Evolutionary conservation across 2,329 filamentous ascomycete species (phyloP).

Genomic region (Colletotrichum horii): DNA sequence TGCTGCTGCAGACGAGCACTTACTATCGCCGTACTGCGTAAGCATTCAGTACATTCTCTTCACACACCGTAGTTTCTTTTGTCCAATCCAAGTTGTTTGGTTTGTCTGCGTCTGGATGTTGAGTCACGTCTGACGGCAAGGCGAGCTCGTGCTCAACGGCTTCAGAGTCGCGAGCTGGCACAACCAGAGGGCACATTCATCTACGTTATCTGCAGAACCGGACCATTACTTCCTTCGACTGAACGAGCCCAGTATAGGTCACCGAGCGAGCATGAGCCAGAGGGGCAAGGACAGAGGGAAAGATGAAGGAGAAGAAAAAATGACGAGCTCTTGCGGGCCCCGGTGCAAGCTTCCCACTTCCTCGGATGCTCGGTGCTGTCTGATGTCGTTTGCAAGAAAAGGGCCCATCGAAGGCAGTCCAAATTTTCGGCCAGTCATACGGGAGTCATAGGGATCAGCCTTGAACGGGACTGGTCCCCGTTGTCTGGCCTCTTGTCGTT

Average conservation of each 20-base stretch:
- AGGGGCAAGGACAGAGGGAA: neutral
- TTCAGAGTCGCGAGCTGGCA: neutral
- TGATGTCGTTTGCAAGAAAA: neutral
- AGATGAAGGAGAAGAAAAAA: neutral
- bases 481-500: conserved; percentile 8
- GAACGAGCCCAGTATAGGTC: too few species aligned
- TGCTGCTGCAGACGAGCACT: neutral
- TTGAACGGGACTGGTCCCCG: neutral
- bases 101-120: neutral
- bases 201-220: neutral
- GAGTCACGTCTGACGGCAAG: neutral
- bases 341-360: neutral
- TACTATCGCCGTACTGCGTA: neutral
- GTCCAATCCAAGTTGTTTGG: neutral
- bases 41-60: neutral
- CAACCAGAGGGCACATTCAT: neutral
- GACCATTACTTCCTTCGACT: neutral
- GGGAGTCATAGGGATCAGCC: conserved; percentile 1
- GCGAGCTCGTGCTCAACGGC: neutral
- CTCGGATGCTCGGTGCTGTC: conserved; percentile 10
- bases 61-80: neutral
- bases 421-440: conserved; percentile 12
- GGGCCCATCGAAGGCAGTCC: neutral
- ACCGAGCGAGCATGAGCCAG: neutral
- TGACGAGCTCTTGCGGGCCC: neutral